Base-by-base conservation (phyloP, 495 filamentous ascomycete species). In the Penicillium pancosmium region DNA sequence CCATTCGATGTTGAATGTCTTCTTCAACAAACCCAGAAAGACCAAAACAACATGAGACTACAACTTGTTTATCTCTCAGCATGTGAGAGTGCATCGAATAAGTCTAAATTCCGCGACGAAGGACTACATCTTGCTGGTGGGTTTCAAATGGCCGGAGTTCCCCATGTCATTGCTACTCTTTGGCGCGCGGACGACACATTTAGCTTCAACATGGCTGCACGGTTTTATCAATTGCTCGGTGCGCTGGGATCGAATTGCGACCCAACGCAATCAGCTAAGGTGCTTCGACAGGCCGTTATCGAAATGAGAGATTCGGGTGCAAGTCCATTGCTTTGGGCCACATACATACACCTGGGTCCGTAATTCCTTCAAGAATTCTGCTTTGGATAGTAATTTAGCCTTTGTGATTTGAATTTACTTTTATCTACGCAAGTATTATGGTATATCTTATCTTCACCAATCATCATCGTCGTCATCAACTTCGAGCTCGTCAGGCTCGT, bases 141-240 rank as follows among this genome's bases (percentile, higher is more conserved):
- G 3, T 66, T 68, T 35, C 58, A 66, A 6, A 68, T 68, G 36
- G 65, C 65, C 18, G 65, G 65, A 8, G 64, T 68, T 5, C 65
- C 63, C 11, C 50, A 63, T 54, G 54, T 54, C 13, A 55, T 68
- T 21, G 60, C 63, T 12, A 63, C 49, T 4, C 44, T 55, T 33
- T 68, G 65, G 65, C 49, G 5, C 12, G 49, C 16, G 15, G 8
- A 19, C n/a, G 41, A 44, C 9, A n/a, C 13, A 19, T 44, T 44
- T 44, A 44, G 41, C 44, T n/a, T 31, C 35, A 18, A 33, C 2
- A 18, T 55, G 11, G 38, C 38, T 47, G 21, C 21, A 16, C 33
- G 47, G 31, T 35, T 38, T 18, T 33, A 41, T 19, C 13, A 48
- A 16, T 5, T n/a, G 0, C 36, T 55, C 15, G 40, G 52, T 15